Base-by-base conservation (phyloP, 805 yeast species). In the Sugiyamaella floridensis region DNA sequence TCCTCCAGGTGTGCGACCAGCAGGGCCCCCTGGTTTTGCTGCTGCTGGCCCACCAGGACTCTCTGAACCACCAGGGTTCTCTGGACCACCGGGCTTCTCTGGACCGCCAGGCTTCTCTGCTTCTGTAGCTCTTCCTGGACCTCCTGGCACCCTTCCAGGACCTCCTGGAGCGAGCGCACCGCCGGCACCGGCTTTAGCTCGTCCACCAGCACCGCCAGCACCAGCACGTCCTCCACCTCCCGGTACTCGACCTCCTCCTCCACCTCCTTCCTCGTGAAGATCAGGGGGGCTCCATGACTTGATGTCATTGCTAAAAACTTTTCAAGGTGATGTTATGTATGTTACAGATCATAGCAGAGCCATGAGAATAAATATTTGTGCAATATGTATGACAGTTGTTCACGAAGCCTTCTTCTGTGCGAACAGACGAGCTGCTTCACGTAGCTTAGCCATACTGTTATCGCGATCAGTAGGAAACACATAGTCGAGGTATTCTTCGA, bases 391-490 rank as follows among this genome's bases (percentile, higher is more conserved):
- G 9, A 29, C 7, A 14, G n/a, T 3, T 32, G 37, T 11, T 32
- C 37, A 32, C 37, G 37, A 4, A 11, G 37, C 37, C n/a, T 32
- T 32, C 37, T 32, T 32, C 9, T 32, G n/a, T 10, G 37, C 37
- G 9, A 32, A 79, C 59, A 73, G 71, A 58, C 69, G 71, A 0
- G 83, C 83, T 59, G 76, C 71, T 22, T 71, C 75, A 48, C 77
- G 59, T 43, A 79, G 67, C 48, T 69, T 74, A 26, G 64, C 50
- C 29, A 60, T 55, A n/a, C 56, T 42, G 43, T 56, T 55, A 45
- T 53, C 52, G 58, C 71, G 75, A 58, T 82, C 86, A 45, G 83
- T 86, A 0, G 90, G 87, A 60, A 85, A 88, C 4, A 77, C 68
- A 64, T 81, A 85, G 52, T 81, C 89, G 49, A 73, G 61, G 57